Evolutionary conservation across 179 eudicot genomes (phyloP).

Genomic region (Carnegiea gigantea): DNA sequence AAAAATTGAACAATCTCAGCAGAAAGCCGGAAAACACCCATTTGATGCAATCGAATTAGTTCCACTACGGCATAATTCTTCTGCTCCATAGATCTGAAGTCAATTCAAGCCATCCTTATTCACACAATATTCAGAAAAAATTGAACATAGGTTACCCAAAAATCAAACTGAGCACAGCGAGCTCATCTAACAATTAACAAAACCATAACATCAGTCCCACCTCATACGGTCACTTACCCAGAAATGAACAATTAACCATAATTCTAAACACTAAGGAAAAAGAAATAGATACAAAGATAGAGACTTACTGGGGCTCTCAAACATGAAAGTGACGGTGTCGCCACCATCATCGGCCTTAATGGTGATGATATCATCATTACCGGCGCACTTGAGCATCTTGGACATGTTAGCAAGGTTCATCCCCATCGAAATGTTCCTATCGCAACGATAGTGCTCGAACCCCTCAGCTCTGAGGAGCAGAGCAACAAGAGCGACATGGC

Average conservation of each 20-base stretch:
- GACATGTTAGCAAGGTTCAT: constrained; percentile 68
- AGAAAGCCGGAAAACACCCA: not conserved
- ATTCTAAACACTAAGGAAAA: not conserved
- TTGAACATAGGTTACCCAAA: not conserved
- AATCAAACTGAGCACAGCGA: not conserved
- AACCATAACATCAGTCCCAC: not conserved
- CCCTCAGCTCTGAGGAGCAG: constrained; percentile 69
- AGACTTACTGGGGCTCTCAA: constrained; percentile 66
- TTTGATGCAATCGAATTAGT: not conserved
- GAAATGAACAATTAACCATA: not conserved
- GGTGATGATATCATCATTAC: constrained; percentile 74
- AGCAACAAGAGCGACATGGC: constrained; percentile 76
- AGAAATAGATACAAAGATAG: not conserved
- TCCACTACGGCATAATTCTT: not conserved
- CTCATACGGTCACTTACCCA: not conserved
- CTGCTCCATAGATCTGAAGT: not conserved
- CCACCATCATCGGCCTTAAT: constrained; percentile 75
- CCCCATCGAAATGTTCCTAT: constrained; percentile 67
- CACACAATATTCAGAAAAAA: not conserved
- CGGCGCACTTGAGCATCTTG: constrained; percentile 72
- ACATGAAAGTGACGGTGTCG: constrained; percentile 81
- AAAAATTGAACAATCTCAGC: not conserved
- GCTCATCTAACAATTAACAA: constrained; percentile 1
- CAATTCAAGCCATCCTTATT: not conserved
- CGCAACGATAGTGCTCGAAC: constrained; percentile 76